Percentiles rank a stretch among this genome's conserved stretches.
These are phyloP conservation scores for Polymyxa betae DNA, from an alignment of 208 protist genomes.

Conservation along the genomic window DNA sequence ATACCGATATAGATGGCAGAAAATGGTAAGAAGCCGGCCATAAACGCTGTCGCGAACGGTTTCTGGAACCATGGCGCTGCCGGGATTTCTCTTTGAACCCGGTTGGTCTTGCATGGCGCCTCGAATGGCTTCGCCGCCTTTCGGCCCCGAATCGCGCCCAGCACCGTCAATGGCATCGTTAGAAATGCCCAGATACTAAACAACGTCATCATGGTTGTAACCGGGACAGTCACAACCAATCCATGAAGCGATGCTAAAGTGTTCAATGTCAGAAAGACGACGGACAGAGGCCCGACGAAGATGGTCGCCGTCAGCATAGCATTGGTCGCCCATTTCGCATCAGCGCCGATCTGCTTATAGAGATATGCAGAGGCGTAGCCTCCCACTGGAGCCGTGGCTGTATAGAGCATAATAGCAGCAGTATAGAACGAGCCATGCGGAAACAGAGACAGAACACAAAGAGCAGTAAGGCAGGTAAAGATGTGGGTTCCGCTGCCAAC, in stretches of 20 bases:
- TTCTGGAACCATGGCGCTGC: constrained; percentile 68
- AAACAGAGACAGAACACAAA: constrained; percentile 60
- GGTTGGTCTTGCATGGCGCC: constrained; percentile 61
- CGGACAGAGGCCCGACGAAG: constrained; percentile 37
- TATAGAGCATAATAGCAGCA: constrained; percentile 79
- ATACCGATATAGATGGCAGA: constrained; percentile 78
- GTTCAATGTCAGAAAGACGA: constrained; percentile 52
- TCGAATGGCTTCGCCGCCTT: constrained; percentile 37
- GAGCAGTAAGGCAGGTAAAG: neutral
- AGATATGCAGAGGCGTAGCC: constrained; percentile 66
- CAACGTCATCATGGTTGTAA: constrained; percentile 76
- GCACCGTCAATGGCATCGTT: constrained; percentile 60
- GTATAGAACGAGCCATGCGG: constrained; percentile 77
- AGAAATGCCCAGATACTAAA: constrained; percentile 73
- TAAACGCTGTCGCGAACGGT: constrained; percentile 24
- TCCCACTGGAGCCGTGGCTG: constrained; percentile 71
- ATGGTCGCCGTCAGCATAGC: constrained; percentile 54
- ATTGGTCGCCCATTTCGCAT: constrained; percentile 64
- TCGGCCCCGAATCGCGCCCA: constrained; percentile 58
- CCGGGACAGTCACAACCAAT: constrained; percentile 76
- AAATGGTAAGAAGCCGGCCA: constrained; percentile 70
- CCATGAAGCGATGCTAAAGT: neutral
- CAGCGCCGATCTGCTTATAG: constrained; percentile 72
- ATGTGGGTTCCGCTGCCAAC: constrained; percentile 63
- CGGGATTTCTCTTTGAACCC: constrained; percentile 70